Conservation (phyloP, 176 grass and related monocot genomes). For the Urochloa ruziziensis region DNA sequence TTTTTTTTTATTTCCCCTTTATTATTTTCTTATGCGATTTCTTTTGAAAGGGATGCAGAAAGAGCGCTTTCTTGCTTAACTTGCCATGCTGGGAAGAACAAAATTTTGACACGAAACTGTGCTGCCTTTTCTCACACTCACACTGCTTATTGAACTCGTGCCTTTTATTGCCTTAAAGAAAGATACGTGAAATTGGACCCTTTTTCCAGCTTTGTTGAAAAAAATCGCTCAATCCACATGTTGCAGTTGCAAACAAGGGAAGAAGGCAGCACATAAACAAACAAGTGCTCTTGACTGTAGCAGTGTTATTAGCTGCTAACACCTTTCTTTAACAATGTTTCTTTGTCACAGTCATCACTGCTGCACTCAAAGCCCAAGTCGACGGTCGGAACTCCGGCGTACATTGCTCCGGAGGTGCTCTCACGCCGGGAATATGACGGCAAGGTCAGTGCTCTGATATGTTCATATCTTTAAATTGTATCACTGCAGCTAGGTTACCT, state of each 20-base stretch:
- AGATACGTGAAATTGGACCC: not conserved
- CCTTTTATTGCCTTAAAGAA: not conserved
- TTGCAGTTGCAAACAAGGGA: not conserved
- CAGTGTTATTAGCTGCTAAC: not conserved
- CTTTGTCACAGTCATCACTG: slow-evolving; percentile 51
- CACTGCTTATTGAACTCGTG: slow-evolving; percentile 30
- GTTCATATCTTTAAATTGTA: not conserved
- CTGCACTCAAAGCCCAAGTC: slow-evolving; percentile 80
- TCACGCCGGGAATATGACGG: slow-evolving; percentile 72
- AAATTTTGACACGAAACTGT: slow-evolving; percentile 48
- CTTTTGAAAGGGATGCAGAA: not conserved
- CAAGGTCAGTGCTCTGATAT: slow-evolving; percentile 59
- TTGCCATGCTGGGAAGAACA: slow-evolving; percentile 32
- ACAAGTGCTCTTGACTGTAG: not conserved
- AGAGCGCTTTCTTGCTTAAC: slow-evolving; percentile 20
- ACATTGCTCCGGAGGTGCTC: slow-evolving; percentile 81
- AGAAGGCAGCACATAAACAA: not conserved
- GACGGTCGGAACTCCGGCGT: slow-evolving; percentile 74
- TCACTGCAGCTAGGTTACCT: not conserved
- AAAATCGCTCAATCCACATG: not conserved
- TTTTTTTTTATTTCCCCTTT: not conserved
- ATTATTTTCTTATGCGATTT: not conserved
- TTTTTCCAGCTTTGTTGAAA: not conserved
- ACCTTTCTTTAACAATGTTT: slow-evolving; percentile 29
- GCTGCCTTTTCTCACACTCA: not conserved